phyloP scores from a whole-genome alignment of 306 rosid species.

The Gillenia trifoliata region DNA sequence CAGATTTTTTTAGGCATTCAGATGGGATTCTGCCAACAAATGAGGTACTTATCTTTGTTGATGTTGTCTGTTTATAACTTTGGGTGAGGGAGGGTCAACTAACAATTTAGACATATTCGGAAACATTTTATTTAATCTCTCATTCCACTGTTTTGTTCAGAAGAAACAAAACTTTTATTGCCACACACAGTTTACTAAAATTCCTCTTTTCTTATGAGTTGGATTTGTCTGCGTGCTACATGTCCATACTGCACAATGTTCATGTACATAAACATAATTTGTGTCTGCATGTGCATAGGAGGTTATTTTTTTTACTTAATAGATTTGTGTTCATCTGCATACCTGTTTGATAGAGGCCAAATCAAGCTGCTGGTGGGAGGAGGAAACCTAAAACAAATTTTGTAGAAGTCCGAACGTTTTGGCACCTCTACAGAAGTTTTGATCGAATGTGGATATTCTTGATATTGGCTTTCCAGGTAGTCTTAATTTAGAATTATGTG shows the following conservation, averaged over 20 bases:
- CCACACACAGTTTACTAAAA: not conserved
- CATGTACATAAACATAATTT: not conserved
- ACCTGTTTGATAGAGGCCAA: constrained; percentile 49
- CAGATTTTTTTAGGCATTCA: constrained; percentile 80
- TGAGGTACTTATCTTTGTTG: constrained; percentile 38
- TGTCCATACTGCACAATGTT: not conserved
- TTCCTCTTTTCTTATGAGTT: not conserved
- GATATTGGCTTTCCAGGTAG: constrained; percentile 94
- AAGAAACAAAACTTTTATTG: not conserved
- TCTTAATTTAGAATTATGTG: constrained; percentile 12
- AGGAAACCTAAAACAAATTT: constrained; percentile 93
- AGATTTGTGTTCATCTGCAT: constrained; percentile 8
- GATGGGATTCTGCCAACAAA: constrained; percentile 36
- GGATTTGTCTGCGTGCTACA: constrained; percentile 1
- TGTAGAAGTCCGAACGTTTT: constrained; percentile 91
- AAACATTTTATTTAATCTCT: not conserved
- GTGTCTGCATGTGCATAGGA: not conserved
- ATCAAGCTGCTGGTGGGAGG: constrained; percentile 48
- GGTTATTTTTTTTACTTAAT: not conserved
- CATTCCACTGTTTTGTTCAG: not conserved
- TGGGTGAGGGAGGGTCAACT: not conserved
- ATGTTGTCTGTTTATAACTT: constrained; percentile 12
- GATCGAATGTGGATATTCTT: constrained; percentile 99
- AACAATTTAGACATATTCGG: not conserved
- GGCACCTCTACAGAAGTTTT: constrained; percentile 88